Conservation (phyloP, 139 green algal species). For the Edaphochlamys debaryana region DNA sequence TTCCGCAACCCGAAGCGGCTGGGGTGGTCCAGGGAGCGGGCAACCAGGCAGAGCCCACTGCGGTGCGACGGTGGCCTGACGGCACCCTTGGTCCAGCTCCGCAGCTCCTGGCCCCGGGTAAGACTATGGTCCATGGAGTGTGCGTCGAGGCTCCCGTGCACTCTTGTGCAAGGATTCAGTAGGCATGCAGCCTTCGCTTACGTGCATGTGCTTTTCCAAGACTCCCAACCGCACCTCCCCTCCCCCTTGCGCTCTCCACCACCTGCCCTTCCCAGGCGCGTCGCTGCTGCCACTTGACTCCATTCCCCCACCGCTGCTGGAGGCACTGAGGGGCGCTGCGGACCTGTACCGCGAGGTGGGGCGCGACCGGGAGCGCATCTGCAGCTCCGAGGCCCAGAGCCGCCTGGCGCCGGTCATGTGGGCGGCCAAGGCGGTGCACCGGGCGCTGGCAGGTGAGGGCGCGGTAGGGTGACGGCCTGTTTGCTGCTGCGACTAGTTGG, state of each 20-base stretch:
- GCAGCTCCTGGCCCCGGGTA: conserved; percentile 19
- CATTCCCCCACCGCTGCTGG: conserved; percentile 13
- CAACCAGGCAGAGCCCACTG: too few relatives aligned
- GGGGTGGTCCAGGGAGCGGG: neutral
- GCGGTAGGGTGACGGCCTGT: neutral
- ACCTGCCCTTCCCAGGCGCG: neutral
- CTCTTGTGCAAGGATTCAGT: neutral
- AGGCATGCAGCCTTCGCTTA: neutral
- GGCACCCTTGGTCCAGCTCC: conserved; percentile 1
- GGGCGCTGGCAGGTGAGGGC: conserved; percentile 14
- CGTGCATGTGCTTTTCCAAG: neutral
- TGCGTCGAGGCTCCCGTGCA: neutral
- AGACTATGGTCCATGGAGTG: neutral
- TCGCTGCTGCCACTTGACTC: conserved; percentile 25
- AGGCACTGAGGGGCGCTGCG: neutral
- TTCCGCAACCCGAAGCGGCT: neutral
- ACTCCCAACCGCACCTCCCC: neutral
- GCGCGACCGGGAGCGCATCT: conserved; percentile 23
- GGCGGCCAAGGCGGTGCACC: conserved; percentile 4
- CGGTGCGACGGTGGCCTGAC: neutral
- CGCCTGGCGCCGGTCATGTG: conserved; percentile 23
- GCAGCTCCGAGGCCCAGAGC: neutral
- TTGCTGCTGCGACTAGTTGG: too few relatives aligned
- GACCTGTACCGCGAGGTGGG: conserved; percentile 17
- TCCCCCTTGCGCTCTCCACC: neutral